Base-by-base conservation (phyloP, 148 eudicot species). In the Fallopia convolvulus region DNA sequence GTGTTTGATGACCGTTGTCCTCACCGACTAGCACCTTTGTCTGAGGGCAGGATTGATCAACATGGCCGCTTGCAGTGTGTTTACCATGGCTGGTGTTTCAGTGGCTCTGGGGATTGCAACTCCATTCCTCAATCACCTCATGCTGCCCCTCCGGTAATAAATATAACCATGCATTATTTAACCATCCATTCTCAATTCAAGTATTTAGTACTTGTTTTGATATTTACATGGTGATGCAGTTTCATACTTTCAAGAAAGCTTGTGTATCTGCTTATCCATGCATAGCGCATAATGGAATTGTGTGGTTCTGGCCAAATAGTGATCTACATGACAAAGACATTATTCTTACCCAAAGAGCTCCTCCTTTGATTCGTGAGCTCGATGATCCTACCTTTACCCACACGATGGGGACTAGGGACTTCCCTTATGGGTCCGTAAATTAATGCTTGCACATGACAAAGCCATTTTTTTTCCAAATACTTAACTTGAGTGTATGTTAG, bases 21-120 rank as follows among this genome's bases (percentile, higher is more conserved):
- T 33, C 97, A 90, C 75, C 77, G 97, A 13, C 77, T 90, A 83
- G 97, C 97, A 20, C 97, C 94, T 0, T 65, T 93, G 53, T 90
- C 95, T 0, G 87, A 93, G 70, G 97, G 97, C 2, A 83, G 95
- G 75, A 93, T 93, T 78, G 93, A 93, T 87, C 87, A 82, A 15
- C 86, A 85, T 90, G 97, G 95, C 1, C 74, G 95, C 40, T 74
- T 93, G 81, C 97, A 93, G 83, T 90, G 97, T 83, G 97, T 88
- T 7, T 90, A 93, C 70, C 97, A 90, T 65, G 95, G 95, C 39
- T 89, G 93, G 95, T 93, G 95, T 77, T 93, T 93, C 42, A 81
- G 50, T 80, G 90, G 90, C n/a, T 70, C 85, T 40, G 97, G 97
- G 71, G 83, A 81, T 6, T 93, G 97, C 46, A 85, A 88, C 10